Base-by-base conservation (phyloP, 306 rosid species). In the Gastrolobium bilobum region DNA sequence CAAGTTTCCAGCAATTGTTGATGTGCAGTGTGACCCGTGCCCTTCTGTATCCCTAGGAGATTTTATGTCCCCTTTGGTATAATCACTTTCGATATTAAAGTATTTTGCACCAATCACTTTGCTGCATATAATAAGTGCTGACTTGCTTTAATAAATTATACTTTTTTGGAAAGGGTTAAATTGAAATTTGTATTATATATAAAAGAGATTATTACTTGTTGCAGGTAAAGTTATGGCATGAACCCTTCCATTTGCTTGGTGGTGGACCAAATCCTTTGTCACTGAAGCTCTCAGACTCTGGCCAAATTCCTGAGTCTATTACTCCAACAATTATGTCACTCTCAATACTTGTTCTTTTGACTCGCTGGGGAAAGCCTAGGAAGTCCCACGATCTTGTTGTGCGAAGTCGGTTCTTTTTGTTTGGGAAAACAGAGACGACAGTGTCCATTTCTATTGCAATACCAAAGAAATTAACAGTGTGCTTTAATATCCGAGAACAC, bases 381-480 rank as follows among this genome's bases (percentile, higher is more conserved):
- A 90, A 90, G 59, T 90, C 86, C 91, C 91, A 90, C 1, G 91
- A 90, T 71, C 53, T 85, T 66, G 95, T 90, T 20, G 92, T 90
- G 0, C 66, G 89, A 10, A 80, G 87, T 7, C 73, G 44, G n/a
- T 30, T 56, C 58, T 76, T 77, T 79, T 7, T 11, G 42, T 39
- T 83, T 4, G 81, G 88, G 59, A 90, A 88, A 14, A 90, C 87
- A 2, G 94, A 90, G 35, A 90, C 82, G 3, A 90, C 92, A 20
- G 26, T 20, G 26, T 20, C 26, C 26, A 20, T 20, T 20, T 20
- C 26, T 20, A n/a, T 20, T 20, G 26, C 26, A 20, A 20, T 20
- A 20, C 26, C 26, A 20, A 20, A 20, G 26, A 0, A 0, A 20
- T 20, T 20, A 20, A 20, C 26, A 20, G 26, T 20, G 26, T 20